Base-by-base conservation (phyloP, 768 basidiomycete species). In the Phanerodontia chrysosporium region DNA sequence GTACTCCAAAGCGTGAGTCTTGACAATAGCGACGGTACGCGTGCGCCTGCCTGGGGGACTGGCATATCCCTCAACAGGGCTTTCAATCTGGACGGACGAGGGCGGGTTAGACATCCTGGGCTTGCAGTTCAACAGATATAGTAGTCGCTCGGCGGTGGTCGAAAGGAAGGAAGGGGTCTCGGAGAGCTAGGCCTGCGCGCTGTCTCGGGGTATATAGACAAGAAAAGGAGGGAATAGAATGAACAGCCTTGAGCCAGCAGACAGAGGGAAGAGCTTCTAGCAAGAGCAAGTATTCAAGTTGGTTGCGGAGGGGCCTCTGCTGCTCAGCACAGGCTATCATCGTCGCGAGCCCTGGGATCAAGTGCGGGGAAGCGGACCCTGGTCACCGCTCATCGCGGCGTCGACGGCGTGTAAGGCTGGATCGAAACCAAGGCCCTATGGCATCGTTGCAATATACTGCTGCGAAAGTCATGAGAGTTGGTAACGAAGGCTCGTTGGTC, bases 11-110 rank as follows among this genome's bases (percentile, higher is more conserved):
- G 90, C 90, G 76, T 90, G 86, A 28, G 80, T 80, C 74, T 92
- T 93, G 79, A 93, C 91, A 62, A 92, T 89, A 18, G 89, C 90
- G 52, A 92, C 84, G 0, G 90, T 91, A 56, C 90, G 80, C n/a
- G 80, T 80, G 58, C 25, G 57, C 56, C 28, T 51, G 16, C 42
- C 35, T 32, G 30, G 42, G 10, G 58, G 44, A 42, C 51, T 51
- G 45, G 36, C 9, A 21, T 9, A 25, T 4, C 35, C 36, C 35
- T 53, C 52, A 14, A 42, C 35, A 12, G 52, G 52, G 32, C 30
- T 25, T 14, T 53, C 10, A 2, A n/a, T 21, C 25, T 53, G 52
- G 22, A 53, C 32, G 13, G 52, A 36, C 21, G 52, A 53, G 32
- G 52, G 7, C 32, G 51, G 36, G 9, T 7, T 25, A 42, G 52